Conservation (phyloP, 83 land plant species). For the Diphasiastrum complanatum region DNA sequence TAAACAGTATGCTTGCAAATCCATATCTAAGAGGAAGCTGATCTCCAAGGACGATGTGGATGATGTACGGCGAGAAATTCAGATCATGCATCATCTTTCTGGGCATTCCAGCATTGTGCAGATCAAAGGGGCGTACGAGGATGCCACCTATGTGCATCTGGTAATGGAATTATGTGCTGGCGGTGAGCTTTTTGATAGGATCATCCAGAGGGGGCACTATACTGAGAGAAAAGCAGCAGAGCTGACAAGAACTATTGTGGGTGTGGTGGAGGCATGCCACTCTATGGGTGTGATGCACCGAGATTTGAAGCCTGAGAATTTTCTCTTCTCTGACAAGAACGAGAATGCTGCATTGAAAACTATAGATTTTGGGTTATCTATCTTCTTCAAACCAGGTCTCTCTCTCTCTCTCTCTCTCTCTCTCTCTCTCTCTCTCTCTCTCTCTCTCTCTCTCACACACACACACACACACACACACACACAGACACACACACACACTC, state of each 20-base stretch:
- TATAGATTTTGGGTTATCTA: slow-evolving; percentile 13
- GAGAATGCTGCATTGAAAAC: slow-evolving; percentile 5
- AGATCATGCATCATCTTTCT: too few relatives aligned
- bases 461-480: too few relatives aligned
- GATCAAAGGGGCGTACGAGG: too few relatives aligned
- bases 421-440: too few relatives aligned
- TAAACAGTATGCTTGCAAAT: slow-evolving; percentile 7
- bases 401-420: slow-evolving; percentile 3
- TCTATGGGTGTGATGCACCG: slow-evolving; percentile 7
- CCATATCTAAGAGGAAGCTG: slow-evolving; percentile 16
- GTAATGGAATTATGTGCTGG: slow-evolving; percentile 15
- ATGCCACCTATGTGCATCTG: slow-evolving; percentile 7
- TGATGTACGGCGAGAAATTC: slow-evolving; percentile 10
- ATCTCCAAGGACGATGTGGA: too few relatives aligned
- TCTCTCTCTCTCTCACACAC: too few relatives aligned
- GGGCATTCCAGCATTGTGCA: too few relatives aligned
- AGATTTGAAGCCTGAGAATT: too few relatives aligned
- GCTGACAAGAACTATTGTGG: slow-evolving; percentile 14
- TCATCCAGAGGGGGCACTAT: slow-evolving; percentile 11
- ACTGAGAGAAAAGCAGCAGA: slow-evolving; percentile 11
- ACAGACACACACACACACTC: too few relatives aligned
- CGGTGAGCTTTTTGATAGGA: slow-evolving; percentile 10
- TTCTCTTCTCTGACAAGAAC: neutral
- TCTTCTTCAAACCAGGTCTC: too few relatives aligned
- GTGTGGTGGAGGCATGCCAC: slow-evolving; percentile 11